phyloP scores from a whole-genome alignment of 2,329 filamentous ascomycete genomes.

The Aspergillus luchuensis region DNA sequence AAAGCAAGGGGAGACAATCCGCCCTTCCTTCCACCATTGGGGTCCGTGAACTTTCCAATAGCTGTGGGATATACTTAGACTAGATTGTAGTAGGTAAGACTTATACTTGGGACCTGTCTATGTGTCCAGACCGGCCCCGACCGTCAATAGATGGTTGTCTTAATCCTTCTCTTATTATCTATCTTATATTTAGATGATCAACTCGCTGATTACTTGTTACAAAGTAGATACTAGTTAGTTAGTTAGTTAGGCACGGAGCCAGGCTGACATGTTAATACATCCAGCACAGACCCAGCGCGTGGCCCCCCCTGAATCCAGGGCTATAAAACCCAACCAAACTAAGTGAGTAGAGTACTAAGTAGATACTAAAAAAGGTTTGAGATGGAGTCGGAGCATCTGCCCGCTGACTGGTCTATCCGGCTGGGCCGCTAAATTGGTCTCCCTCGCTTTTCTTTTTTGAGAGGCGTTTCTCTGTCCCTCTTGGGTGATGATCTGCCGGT shows the following conservation, averaged over 20 bases:
- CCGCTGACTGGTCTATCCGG: not conserved
- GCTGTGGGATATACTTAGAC: too few species aligned
- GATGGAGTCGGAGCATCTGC: not conserved
- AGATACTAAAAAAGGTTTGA: not conserved
- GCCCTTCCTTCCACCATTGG: not conserved
- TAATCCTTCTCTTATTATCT: not conserved
- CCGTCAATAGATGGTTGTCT: not conserved
- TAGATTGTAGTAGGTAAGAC: too few species aligned
- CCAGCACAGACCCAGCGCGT: conserved; percentile 1
- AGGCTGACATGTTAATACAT: not conserved
- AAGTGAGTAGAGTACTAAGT: too few species aligned
- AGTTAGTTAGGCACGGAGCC: not conserved
- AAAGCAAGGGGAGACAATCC: not conserved
- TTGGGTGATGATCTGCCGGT: not conserved
- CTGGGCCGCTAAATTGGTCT: conserved; percentile 2
- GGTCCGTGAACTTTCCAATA: not conserved
- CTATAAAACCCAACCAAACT: not conserved
- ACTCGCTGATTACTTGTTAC: not conserved
- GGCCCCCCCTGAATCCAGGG: conserved; percentile 5
- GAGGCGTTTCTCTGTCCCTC: not conserved
- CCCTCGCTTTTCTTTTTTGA: conserved; percentile 1
- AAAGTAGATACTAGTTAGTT: not conserved
- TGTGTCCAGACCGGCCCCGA: too few species aligned
- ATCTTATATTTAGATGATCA: too few species aligned
- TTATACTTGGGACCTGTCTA: too few species aligned